Percentiles rank a stretch among this genome's conserved stretches.
Conservation (phyloP, 2,329 filamentous ascomycete species). For the Botryosphaeria dothidea region DNA sequence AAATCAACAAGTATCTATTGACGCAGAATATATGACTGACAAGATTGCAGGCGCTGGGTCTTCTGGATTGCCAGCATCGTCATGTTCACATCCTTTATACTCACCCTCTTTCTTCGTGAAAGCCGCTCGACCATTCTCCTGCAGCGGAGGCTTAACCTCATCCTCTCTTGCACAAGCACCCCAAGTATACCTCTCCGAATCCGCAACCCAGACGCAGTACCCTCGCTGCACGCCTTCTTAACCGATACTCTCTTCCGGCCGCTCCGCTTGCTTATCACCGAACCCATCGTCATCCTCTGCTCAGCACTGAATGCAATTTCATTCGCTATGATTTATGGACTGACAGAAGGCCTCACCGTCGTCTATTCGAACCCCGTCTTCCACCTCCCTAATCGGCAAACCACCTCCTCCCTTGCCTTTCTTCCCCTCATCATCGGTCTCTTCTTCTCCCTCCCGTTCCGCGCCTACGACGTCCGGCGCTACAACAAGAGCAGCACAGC, state of each 20-base stretch:
- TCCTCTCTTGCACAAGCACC: background rate
- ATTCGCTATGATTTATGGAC: slow-evolving; percentile 11
- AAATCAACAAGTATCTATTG: too few relatives aligned
- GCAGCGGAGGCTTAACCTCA: slow-evolving; percentile 3
- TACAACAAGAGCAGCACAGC: too few relatives aligned
- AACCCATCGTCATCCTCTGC: slow-evolving; percentile 20
- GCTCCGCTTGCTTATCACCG: slow-evolving; percentile 15
- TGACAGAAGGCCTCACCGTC: slow-evolving; percentile 20
- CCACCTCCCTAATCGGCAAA: background rate
- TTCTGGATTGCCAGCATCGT: slow-evolving; percentile 10
- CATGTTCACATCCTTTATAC: background rate
- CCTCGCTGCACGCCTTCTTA: slow-evolving; percentile 8
- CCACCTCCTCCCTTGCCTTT: slow-evolving; percentile 10
- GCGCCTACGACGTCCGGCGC: too few relatives aligned
- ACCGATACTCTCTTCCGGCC: slow-evolving; percentile 6
- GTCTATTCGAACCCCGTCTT: background rate
- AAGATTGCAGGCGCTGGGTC: slow-evolving; percentile 17
- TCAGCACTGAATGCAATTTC: slow-evolving; percentile 8
- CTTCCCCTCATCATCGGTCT: slow-evolving; percentile 5
- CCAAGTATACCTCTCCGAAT: background rate
- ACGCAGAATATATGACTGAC: background rate
- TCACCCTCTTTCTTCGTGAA: slow-evolving; percentile 9
- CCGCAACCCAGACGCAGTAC: slow-evolving; percentile 15
- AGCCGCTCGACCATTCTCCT: slow-evolving; percentile 1
- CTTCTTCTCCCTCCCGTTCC: slow-evolving; percentile 10